These are phyloP conservation scores for Amanita rimosa DNA, from an alignment of 768 basidiomycete species.

Conservation along the genomic window DNA sequence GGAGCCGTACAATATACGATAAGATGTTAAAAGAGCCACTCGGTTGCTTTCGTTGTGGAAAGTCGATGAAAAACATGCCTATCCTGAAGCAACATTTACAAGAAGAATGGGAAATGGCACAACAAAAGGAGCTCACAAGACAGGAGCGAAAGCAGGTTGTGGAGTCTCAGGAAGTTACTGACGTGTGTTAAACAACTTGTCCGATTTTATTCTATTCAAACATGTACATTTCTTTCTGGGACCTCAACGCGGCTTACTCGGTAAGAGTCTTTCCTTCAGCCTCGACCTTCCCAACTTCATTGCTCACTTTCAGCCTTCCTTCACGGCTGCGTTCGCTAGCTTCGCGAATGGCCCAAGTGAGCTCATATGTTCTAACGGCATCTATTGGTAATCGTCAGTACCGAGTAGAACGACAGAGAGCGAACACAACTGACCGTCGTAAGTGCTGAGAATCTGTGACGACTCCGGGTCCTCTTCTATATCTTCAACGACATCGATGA, in stretches of 20 bases:
- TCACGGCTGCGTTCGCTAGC: conserved; percentile 60
- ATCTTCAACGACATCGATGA: conserved; percentile 83
- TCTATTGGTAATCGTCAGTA: conserved; percentile 29
- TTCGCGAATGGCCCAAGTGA: conserved; percentile 88
- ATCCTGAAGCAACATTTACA: conserved; percentile 64
- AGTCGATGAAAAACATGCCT: conserved; percentile 60
- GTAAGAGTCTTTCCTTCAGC: conserved; percentile 1
- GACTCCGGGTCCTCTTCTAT: conserved; percentile 81
- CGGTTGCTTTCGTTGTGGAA: conserved; percentile 59
- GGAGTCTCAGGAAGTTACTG: conserved; percentile 1
- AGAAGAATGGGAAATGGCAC: conserved; percentile 53
- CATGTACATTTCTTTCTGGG: background rate
- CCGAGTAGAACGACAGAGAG: background rate
- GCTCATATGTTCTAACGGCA: conserved; percentile 79
- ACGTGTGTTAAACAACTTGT: background rate
- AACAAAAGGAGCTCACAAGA: conserved; percentile 25
- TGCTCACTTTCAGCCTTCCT: conserved; percentile 26
- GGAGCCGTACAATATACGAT: conserved; percentile 35
- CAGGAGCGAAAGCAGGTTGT: conserved; percentile 23
- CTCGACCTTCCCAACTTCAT: conserved; percentile 14
- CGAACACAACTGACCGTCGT: conserved; percentile 48
- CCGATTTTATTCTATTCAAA: background rate
- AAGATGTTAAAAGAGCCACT: conserved; percentile 56
- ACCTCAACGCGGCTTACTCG: background rate
- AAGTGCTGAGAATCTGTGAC: conserved; percentile 70